A percentile compares a stretch with the other conserved stretches of the same genome.
Conservation (phyloP, 805 yeast genomes). For the Saccharomycopsis sp. region DNA sequence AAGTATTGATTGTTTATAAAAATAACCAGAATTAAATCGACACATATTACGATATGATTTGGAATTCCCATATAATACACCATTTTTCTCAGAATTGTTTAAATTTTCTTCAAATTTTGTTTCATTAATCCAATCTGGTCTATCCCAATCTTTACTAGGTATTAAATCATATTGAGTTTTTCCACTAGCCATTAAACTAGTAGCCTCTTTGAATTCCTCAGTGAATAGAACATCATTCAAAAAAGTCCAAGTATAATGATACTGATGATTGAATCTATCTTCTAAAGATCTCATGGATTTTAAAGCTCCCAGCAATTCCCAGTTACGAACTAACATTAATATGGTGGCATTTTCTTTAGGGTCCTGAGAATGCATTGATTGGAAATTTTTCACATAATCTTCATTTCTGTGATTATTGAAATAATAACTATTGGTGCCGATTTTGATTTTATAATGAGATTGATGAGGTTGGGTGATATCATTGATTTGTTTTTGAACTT, state of each 20-base stretch:
- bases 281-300: conserved; percentile 67
- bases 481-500: too few relatives aligned
- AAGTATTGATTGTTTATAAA: conserved; percentile 68
- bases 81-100: conserved; percentile 32
- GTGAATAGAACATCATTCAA: conserved; percentile 65
- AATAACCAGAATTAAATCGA: conserved; percentile 84
- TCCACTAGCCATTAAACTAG: conserved; percentile 55
- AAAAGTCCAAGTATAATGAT: conserved; percentile 70
- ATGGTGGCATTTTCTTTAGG: conserved; percentile 76
- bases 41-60: conserved; percentile 87
- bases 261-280: conserved; percentile 59
- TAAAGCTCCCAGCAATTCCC: conserved; percentile 67
- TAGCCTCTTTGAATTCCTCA: conserved; percentile 49
- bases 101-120: conserved; percentile 39
- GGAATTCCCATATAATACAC: conserved; percentile 56
- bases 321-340: conserved; percentile 78
- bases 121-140: conserved; percentile 61
- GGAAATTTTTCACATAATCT: background rate
- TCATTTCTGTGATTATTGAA: conserved; percentile 1
- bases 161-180: conserved; percentile 54
- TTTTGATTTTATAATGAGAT: conserved; percentile 6
- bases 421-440: conserved; percentile 11
- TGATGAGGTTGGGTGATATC: too few relatives aligned
- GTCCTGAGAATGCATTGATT: conserved; percentile 8
- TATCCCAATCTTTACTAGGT: conserved; percentile 65